Base-by-base conservation (phyloP, 2,329 filamentous ascomycete species). In the Phaeosphaeria sp. region DNA sequence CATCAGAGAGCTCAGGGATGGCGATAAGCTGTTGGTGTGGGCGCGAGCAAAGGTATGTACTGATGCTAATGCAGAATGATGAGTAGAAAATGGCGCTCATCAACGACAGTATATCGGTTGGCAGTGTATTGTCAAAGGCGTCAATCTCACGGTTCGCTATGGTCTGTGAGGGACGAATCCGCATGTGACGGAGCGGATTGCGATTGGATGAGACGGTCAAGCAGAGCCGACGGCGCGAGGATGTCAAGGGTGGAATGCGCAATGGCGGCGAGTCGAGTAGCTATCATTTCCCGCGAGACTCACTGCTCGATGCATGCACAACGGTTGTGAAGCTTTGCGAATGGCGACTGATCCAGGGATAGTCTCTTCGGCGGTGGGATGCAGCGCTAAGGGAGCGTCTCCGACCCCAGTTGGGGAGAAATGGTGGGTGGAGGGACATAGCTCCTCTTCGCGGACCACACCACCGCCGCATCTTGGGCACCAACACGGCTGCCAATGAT, bases 11-110 rank as follows among this genome's bases (percentile, higher is more conserved):
- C 51, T 77, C 50, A 54, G 53, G 40, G 60, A 66, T 4, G 72
- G 71, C 6, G 74, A 77, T 59, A 49, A 53, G 15, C 36, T 77
- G 6, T 33, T 73, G 6, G 57, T 76, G 0, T 74, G 71, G 73
- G 74, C 73, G 0, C 63, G 74, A 39, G 74, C 73, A 3, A 75
- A 73, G 66, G 74, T 73, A 60, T 36, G 67, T 60, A 18, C 33
- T 21, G 25, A 3, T 30, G n/a, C 6, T 50, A 18, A 27, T n/a
- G 18, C 22, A 20, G n/a, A 4, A 18, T 39, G 18, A 24, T 20
- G 20, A 9, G 15, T 36, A 3, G 30, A 13, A 36, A 36, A 13
- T 13, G 30, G 30, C n/a, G 9, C 17, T 59, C 69, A n/a, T 64
- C 43, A 2, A 18, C 1, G 3, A 1, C n/a, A 74, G 72, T 73